Evolutionary conservation across 306 rosid species (phyloP).

Genomic region (Canavalia gladiata): DNA sequence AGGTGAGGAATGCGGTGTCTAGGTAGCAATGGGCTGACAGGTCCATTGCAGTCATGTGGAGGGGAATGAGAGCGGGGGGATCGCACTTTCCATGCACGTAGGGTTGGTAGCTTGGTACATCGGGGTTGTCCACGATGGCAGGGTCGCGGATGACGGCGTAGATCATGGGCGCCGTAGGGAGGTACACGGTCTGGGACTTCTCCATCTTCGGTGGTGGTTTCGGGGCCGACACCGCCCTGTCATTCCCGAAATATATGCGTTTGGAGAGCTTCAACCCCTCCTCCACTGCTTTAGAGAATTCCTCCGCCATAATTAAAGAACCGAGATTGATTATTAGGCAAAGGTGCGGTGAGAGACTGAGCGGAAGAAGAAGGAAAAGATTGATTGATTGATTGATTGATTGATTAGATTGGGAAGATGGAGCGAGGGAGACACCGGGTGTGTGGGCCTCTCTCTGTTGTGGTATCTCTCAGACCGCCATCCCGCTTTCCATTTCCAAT

Average conservation of each 20-base stretch:
- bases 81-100: constrained; percentile 86
- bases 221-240: constrained; percentile 63
- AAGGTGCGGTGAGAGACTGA: background rate
- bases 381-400: background rate
- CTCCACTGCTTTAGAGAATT: constrained; percentile 69
- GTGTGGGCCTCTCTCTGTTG: too few relatives aligned
- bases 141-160: constrained; percentile 79
- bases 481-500: too few relatives aligned
- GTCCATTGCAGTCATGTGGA: constrained; percentile 66
- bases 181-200: constrained; percentile 42
- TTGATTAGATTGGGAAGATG: too few relatives aligned
- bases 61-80: constrained; percentile 83
- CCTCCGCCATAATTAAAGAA: constrained; percentile 61
- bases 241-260: constrained; percentile 75
- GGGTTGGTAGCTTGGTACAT: constrained; percentile 92
- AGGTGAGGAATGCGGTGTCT: constrained; percentile 60
- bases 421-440: too few relatives aligned
- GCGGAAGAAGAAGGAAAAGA: background rate
- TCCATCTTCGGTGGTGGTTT: constrained; percentile 50
- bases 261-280: constrained; percentile 75
- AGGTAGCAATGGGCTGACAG: constrained; percentile 60
- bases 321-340: too few relatives aligned
- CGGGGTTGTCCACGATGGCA: constrained; percentile 84
- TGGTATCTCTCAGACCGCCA: too few relatives aligned
- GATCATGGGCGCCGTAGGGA: constrained; percentile 76